Base-by-base conservation (phyloP, 2,329 filamentous ascomycete species). In the Penicillium griseofulvum region DNA sequence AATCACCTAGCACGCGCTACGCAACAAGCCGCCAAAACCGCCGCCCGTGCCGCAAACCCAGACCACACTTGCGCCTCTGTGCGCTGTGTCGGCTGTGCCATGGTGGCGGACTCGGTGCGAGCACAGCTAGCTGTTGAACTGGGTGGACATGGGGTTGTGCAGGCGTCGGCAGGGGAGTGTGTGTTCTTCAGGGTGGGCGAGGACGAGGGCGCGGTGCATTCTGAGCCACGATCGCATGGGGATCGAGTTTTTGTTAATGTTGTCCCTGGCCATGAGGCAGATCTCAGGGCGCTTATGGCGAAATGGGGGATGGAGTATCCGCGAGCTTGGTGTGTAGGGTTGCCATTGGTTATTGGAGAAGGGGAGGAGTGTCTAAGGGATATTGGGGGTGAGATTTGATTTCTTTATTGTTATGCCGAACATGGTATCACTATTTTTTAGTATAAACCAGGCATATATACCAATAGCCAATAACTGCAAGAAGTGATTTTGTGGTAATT, bases 71-170 rank as follows among this genome's bases (percentile, higher is more conserved):
- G 79, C 50, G 62, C 72, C 0, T 74, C 72, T 0, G 69, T 80
- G 2, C 73, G 76, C 0, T 81, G 79, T 48, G 61, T 73, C 0
- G 76, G 74, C 1, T 81, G 79, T 51, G 73, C 76, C 1, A 69
- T 74, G 6, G 72, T 76, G 0, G 72, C 76, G 0, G 76, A 78
- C 26, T 31, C 36, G 9, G 47, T 49, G 28, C 47, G 47, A 11
- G 36, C 26, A 7, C 28, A 10, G 36, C 36, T 49, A 12, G 36
- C 28, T 0, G 17, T 24, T 14, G 47, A 49, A 14, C 47, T 49
- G 28, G 36, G 28, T 7, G 10, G 26, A 24, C 17, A 29, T 33
- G 49, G 36, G 9, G 24, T 56, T 10, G 52, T 58, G 5, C 64
- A 67, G 42, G 58, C 61, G 5, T 37, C 16, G 2, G 31, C 14